Conservation (phyloP, 2,329 filamentous ascomycete species). For the Pseudogymnoascus sp. region DNA sequence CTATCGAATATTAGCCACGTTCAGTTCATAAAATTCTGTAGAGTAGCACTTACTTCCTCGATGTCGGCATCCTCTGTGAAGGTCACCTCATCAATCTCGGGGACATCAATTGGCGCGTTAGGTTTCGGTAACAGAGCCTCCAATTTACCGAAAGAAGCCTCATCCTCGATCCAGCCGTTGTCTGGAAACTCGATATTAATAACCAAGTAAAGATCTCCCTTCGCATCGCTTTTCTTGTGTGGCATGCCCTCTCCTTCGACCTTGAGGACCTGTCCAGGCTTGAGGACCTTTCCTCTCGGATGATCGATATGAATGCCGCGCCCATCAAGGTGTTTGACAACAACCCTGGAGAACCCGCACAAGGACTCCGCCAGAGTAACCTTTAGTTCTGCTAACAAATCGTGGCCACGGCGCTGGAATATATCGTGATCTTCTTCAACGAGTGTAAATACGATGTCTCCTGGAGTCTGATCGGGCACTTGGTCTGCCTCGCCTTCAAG, state of each 20-base stretch:
- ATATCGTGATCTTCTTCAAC: constrained; percentile 71
- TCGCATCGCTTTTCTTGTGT: constrained; percentile 71
- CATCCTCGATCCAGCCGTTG: constrained; percentile 70
- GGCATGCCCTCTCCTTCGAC: constrained; percentile 92
- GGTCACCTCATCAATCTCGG: constrained; percentile 78
- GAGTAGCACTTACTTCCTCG: constrained; percentile 53
- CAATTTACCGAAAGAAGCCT: constrained; percentile 62
- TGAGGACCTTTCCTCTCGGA: constrained; percentile 71
- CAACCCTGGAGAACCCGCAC: constrained; percentile 81
- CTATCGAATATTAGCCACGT: constrained; percentile 31
- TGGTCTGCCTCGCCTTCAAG: constrained; percentile 94
- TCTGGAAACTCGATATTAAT: constrained; percentile 85
- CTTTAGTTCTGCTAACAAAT: constrained; percentile 73
- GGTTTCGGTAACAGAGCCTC: constrained; percentile 65
- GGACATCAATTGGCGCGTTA: constrained; percentile 53
- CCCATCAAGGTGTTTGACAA: constrained; percentile 87
- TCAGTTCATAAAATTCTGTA: constrained; percentile 8
- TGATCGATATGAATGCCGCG: constrained; percentile 78
- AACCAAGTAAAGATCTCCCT: constrained; percentile 79
- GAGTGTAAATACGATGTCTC: constrained; percentile 86
- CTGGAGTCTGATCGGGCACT: constrained; percentile 76
- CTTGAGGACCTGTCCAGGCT: constrained; percentile 78
- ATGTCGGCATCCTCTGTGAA: constrained; percentile 78
- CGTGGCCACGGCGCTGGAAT: constrained; percentile 76
- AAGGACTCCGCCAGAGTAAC: constrained; percentile 79